Base-by-base conservation (phyloP, 129 eudicot genomes). In the Tagetes erecta region DNA sequence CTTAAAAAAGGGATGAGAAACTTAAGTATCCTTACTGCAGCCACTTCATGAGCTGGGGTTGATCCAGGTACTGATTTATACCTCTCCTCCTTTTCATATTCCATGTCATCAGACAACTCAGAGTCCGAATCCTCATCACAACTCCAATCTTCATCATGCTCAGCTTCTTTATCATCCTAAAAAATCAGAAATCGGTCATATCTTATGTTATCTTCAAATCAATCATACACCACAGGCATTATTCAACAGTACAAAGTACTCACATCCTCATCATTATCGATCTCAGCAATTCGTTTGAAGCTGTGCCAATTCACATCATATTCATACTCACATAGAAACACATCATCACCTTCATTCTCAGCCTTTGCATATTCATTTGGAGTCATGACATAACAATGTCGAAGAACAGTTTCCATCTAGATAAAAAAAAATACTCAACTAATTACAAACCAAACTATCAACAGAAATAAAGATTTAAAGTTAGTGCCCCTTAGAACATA, bases 241-340 rank as follows among this genome's bases (percentile, higher is more conserved):
- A 7, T 30, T 14, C 12, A 60, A 59, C 8, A 9, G 27, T 70
- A 9, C 27, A 40, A 33, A 73, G 0, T 75, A 69, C 80, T 76
- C 74, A 91, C 99, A 87, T 86, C 86, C 73, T 87, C 91, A 38
- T 45, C 68, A 57, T 82, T 80, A 74, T 85, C 87, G 37, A 88
- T 80, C 69, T 95, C 97, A 3, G 91, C 88, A 68, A 91, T 84
- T 66, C 99, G 91, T 80, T 95, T 95, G 81, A 95, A 95, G 76
- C 90, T 91, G 36, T 85, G 97, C 90, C 92, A 91, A 20, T 72
- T 87, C 30, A 84, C 49, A 50, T 95, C 99, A 76, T 95, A 95
- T 33, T 95, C 99, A 41, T 95, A 95, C 52, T 95, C 99, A 36
- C 99, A 95, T 34, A 95, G 58, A 74, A 95, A 95, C 63, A 95